Conservation (phyloP, 371 early-diverging fungal genomes). For the Mycotypha africana region DNA sequence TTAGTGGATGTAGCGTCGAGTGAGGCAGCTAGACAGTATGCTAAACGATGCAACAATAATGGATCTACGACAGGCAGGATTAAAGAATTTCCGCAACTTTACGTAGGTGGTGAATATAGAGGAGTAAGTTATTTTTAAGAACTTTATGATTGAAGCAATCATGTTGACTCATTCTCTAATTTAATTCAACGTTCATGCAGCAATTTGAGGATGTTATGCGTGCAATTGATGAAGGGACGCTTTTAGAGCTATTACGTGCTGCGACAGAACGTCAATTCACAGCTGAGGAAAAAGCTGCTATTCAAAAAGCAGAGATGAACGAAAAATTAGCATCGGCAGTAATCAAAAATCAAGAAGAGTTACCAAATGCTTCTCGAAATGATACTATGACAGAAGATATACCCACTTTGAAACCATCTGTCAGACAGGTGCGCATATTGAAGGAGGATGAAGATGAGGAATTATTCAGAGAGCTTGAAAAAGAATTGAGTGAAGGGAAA, state of each 20-base stretch:
- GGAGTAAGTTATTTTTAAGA: slow-evolving; percentile 20
- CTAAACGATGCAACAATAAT: slow-evolving; percentile 33
- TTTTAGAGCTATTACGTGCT: slow-evolving; percentile 20
- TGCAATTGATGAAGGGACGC: slow-evolving; percentile 15
- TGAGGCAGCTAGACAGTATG: slow-evolving; percentile 38
- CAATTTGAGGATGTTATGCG: slow-evolving; percentile 24
- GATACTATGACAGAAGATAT: too few species aligned
- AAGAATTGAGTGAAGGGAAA: slow-evolving; percentile 29
- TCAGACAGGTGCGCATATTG: slow-evolving; percentile 22
- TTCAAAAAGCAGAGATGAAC: slow-evolving; percentile 25
- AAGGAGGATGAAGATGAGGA: slow-evolving; percentile 43
- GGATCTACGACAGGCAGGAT: slow-evolving; percentile 23
- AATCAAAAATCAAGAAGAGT: too few species aligned
- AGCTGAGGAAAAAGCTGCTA: slow-evolving; percentile 26
- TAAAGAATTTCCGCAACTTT: slow-evolving; percentile 35
- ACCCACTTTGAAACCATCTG: slow-evolving; percentile 13
- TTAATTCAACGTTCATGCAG: too few species aligned
- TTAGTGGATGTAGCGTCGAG: slow-evolving; percentile 41
- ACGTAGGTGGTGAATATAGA: slow-evolving; percentile 39
- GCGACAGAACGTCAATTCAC: slow-evolving; percentile 28
- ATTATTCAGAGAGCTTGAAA: slow-evolving; percentile 27
- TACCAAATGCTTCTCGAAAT: too few species aligned
- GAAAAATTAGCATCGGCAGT: slow-evolving; percentile 18
- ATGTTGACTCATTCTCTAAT: too few species aligned
- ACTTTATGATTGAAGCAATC: not conserved